These are phyloP conservation scores for Emmonsia crescens DNA, from an alignment of 2,329 filamentous ascomycete genomes.

Conservation along the genomic window DNA sequence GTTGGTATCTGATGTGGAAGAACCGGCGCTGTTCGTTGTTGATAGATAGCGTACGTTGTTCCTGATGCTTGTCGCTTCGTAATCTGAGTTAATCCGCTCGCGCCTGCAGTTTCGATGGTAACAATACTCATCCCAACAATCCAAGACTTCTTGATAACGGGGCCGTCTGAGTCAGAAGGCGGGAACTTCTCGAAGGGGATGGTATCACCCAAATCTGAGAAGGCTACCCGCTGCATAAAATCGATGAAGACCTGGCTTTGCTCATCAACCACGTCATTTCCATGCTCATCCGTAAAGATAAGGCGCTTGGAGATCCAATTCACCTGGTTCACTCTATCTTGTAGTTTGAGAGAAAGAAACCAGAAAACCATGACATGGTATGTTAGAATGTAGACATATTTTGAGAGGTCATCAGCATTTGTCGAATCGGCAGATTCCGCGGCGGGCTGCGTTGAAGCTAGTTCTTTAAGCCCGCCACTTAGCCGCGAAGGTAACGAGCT, in stretches of 20 bases:
- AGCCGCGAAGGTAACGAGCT: slow-evolving; percentile 29
- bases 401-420: slow-evolving; percentile 64
- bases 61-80: slow-evolving; percentile 42
- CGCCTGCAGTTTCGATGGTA: slow-evolving; percentile 38
- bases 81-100: slow-evolving; percentile 39
- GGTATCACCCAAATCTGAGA: slow-evolving; percentile 68
- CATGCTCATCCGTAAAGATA: slow-evolving; percentile 62
- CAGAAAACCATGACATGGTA: slow-evolving; percentile 96
- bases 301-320: slow-evolving; percentile 84
- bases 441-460: slow-evolving; percentile 19
- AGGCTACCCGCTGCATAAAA: slow-evolving; percentile 83
- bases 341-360: slow-evolving; percentile 82
- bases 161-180: slow-evolving; percentile 31
- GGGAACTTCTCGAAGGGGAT: slow-evolving; percentile 33
- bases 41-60: slow-evolving; percentile 39
- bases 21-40: slow-evolving; percentile 36
- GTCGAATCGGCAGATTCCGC: slow-evolving; percentile 27
- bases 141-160: slow-evolving; percentile 38
- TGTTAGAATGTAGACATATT: slow-evolving; percentile 87
- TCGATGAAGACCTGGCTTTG: slow-evolving; percentile 90
- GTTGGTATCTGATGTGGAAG: slow-evolving; percentile 36
- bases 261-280: slow-evolving; percentile 70
- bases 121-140: slow-evolving; percentile 42
- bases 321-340: slow-evolving; percentile 73
- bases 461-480: slow-evolving; percentile 35